Base-by-base conservation (phyloP, 2,329 filamentous ascomycete genomes). In the Cordyceps tenuipes region DNA sequence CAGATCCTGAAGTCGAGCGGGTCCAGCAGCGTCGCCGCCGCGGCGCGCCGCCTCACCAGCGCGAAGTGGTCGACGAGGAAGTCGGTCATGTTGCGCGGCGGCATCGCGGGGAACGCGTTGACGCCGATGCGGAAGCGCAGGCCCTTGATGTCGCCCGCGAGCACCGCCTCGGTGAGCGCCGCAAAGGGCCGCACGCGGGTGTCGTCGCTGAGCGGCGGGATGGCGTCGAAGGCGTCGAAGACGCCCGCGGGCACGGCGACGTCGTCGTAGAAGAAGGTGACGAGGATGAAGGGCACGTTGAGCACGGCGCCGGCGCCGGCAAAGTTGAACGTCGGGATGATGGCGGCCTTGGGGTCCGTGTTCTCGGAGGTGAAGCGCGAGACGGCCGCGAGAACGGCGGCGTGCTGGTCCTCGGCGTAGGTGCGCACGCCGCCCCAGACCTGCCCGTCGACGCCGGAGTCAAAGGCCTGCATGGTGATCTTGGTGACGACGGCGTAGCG, bases 211-310 rank as follows among this genome's bases (percentile, higher is more conserved):
- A 72, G 62, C 1, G 76, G 74, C 1, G 70, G 66, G 51, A 82
- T 73, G 44, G 73, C 72, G 2, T 78, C 77, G 68, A 87, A 87
- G 60, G 79, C 78, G 60, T 78, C 74, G 61, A 88, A 87, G 2
- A 81, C 76, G 5, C 73, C 78, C 1, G 72, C 66, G 0, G 84
- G 83, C 0, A 78, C 78, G 55, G 71, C 69, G 0, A 77, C 76
- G 1, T 81, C 84, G 68, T 87, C 81, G 68, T 86, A 87, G 72
- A 84, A 86, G 17, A 62, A 57, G 15, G 46, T 46, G 15, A 62
- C 58, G n/a, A 61, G 43, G 43, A 61, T 59, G 15, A 54, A 48
- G 23, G 61, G 61, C 29, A 62, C 41, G 50, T 55, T 29, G 58
- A 62, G 29, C 3, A 19, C 59, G 13, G 54, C 23, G 10, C 31